phyloP scores from a whole-genome alignment of 345 rosid genomes.

The Populus nigra region DNA sequence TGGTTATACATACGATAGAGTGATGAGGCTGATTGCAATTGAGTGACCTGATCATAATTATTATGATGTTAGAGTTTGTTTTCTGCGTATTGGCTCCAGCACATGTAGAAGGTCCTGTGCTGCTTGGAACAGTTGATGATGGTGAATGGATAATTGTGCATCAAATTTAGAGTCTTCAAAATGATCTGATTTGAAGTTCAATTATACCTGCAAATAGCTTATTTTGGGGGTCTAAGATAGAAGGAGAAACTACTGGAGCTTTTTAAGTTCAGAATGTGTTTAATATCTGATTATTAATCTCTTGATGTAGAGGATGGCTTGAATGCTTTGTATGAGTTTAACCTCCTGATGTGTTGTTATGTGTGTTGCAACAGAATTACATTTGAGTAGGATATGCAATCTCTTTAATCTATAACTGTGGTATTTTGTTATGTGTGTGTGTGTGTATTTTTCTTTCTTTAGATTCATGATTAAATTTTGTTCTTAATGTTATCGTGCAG shows the following conservation, averaged over 20 bases:
- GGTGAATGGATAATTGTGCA: background rate
- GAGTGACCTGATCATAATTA: background rate
- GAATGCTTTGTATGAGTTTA: background rate
- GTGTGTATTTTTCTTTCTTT: background rate
- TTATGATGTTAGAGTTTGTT: background rate
- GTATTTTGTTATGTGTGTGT: background rate
- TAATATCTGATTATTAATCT: background rate
- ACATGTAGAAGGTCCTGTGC: background rate
- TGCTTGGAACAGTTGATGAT: background rate
- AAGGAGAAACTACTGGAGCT: background rate
- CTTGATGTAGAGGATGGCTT: background rate
- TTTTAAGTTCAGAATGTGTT: background rate
- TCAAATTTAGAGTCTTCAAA: background rate
- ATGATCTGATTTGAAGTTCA: background rate
- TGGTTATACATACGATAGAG: background rate
- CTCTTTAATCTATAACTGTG: background rate
- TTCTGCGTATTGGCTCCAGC: background rate
- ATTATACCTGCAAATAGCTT: background rate
- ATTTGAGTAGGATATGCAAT: background rate
- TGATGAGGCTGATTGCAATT: background rate
- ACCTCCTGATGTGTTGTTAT: background rate
- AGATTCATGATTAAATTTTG: background rate
- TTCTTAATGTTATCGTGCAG: slow-evolving; percentile 37
- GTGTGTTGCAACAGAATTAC: background rate
- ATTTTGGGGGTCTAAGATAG: background rate